Conservation (phyloP, 2,329 filamentous ascomycete species). For the Macrophomina tecta region DNA sequence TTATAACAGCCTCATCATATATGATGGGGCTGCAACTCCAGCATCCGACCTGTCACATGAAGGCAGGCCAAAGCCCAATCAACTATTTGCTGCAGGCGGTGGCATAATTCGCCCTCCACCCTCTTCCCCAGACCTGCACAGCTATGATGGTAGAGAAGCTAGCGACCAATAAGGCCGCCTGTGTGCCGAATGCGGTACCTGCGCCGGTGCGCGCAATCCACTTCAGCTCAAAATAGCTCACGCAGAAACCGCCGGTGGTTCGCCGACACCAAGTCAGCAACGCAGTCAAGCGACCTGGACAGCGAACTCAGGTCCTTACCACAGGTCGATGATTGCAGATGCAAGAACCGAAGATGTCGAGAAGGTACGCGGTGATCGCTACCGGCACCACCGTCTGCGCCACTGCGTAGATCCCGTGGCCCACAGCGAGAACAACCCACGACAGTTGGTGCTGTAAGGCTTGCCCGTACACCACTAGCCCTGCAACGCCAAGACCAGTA, state of each 20-base stretch:
- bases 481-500: conserved; percentile 40
- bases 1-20: conserved; percentile 10
- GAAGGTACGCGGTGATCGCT: conserved; percentile 42
- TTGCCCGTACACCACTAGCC: conserved; percentile 42
- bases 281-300: background rate
- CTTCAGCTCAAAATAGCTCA: conserved; percentile 43
- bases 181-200: conserved; percentile 42
- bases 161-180: conserved; percentile 42
- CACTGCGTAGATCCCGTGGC: conserved; percentile 37
- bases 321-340: conserved; percentile 41
- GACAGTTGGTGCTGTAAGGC: conserved; percentile 41
- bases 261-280: conserved; percentile 31
- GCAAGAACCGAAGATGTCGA: conserved; percentile 43
- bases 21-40: background rate
- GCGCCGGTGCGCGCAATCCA: conserved; percentile 41
- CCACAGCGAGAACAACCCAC: conserved; percentile 41
- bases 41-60: background rate
- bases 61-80: background rate
- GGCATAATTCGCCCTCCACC: conserved; percentile 12
- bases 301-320: background rate
- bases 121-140: conserved; percentile 13
- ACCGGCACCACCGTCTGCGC: conserved; percentile 5
- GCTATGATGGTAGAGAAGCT: conserved; percentile 14
- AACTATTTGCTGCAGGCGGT: background rate
- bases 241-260: conserved; percentile 41